These are phyloP conservation scores for Geotrichum histeridarum DNA, from an alignment of 1,139 yeast species.

Conservation along the genomic window DNA sequence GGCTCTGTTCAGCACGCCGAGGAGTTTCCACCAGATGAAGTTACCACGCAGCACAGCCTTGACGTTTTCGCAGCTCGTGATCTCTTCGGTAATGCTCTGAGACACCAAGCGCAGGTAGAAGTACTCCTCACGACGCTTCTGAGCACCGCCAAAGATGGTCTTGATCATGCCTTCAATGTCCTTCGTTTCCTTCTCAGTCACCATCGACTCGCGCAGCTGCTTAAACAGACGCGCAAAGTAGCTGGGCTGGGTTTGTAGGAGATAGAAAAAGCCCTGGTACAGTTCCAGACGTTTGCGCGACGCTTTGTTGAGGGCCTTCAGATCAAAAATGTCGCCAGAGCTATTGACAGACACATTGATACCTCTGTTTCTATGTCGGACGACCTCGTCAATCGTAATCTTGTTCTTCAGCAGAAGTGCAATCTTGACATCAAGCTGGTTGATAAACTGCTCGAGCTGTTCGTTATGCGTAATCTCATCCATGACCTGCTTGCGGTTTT, in stretches of 20 bases:
- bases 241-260: conserved; percentile 77
- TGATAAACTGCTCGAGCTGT: conserved; percentile 65
- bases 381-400: conserved; percentile 69
- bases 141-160: conserved; percentile 45
- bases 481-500: conserved; percentile 60
- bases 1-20: conserved; percentile 53
- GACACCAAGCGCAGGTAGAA: conserved; percentile 60
- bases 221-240: conserved; percentile 61
- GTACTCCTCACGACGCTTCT: conserved; percentile 63
- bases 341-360: conserved; percentile 25
- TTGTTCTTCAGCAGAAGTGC: conserved; percentile 74
- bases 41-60: conserved; percentile 31
- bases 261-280: conserved; percentile 73
- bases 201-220: conserved; percentile 27
- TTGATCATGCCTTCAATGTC: conserved; percentile 47
- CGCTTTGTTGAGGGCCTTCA: conserved; percentile 41
- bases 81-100: conserved; percentile 48
- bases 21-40: conserved; percentile 46
- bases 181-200: conserved; percentile 37
- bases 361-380: conserved; percentile 48
- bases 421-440: conserved; percentile 75
- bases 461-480: conserved; percentile 62
- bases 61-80: conserved; percentile 30
- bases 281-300: conserved; percentile 47
- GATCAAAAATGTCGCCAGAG: conserved; percentile 37